Conservation (phyloP, 2,329 filamentous ascomycete species). For the Pestalotiopsis sp. region DNA sequence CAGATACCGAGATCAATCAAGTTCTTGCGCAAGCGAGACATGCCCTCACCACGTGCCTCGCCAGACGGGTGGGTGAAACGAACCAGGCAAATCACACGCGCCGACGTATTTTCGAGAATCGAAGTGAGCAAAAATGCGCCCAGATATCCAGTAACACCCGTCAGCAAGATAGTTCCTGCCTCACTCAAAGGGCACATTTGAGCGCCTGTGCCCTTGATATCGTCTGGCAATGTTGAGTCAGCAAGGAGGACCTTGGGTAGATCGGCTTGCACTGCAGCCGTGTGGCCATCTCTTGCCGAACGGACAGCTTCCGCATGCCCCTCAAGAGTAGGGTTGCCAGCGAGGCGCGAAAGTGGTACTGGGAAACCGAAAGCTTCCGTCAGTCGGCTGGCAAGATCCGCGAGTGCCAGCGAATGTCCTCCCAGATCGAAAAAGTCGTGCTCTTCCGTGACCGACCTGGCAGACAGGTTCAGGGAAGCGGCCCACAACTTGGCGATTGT, state of each 20-base stretch:
- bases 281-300: constrained; percentile 71
- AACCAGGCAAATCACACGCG: constrained; percentile 72
- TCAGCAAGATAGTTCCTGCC: constrained; percentile 71
- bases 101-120: constrained; percentile 68
- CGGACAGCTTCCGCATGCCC: constrained; percentile 75
- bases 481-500: constrained; percentile 75
- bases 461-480: constrained; percentile 66
- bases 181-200: constrained; percentile 63
- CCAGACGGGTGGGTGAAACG: constrained; percentile 70
- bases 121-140: constrained; percentile 75
- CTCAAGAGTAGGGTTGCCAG: constrained; percentile 70
- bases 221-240: constrained; percentile 68
- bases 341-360: constrained; percentile 71
- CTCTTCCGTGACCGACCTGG: constrained; percentile 59
- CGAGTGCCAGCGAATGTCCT: constrained; percentile 77
- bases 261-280: constrained; percentile 75
- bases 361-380: constrained; percentile 73
- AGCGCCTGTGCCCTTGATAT: constrained; percentile 62
- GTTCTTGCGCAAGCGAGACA: constrained; percentile 74
- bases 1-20: constrained; percentile 78
- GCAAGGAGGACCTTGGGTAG: constrained; percentile 69
- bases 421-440: constrained; percentile 83
- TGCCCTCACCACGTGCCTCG: constrained; percentile 65
- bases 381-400: constrained; percentile 72
- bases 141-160: constrained; percentile 76